Conservation (phyloP, 2,329 filamentous ascomycete genomes). For the Penicillium occitanis region DNA sequence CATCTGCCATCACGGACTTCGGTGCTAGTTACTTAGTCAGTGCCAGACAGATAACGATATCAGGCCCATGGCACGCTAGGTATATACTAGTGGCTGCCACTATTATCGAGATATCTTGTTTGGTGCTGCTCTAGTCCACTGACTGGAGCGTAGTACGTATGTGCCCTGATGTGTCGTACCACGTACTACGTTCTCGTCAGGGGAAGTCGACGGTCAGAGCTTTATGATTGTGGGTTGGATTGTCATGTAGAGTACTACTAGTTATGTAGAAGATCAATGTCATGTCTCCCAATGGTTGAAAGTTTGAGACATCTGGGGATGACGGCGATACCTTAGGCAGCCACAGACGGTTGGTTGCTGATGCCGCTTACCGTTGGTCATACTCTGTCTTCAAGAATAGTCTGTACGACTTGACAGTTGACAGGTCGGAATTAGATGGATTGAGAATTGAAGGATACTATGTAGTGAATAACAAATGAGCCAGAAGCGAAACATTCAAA, state of each 20-base stretch:
- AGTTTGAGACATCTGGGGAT: conserved; percentile 3
- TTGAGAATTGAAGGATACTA: not conserved
- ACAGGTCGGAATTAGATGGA: not conserved
- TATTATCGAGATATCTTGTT: conserved; percentile 13
- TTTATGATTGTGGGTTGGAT: not conserved
- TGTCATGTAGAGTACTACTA: not conserved
- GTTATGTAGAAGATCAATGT: not conserved
- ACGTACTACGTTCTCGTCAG: conserved; percentile 1
- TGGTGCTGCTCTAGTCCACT: conserved; percentile 6
- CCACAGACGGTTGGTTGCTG: not conserved
- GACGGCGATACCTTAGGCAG: not conserved
- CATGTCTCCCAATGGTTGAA: not conserved
- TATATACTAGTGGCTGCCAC: not conserved
- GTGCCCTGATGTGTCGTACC: not conserved
- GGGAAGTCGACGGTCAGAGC: not conserved
- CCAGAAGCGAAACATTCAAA: not conserved
- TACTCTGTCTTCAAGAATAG: not conserved
- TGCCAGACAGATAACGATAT: not conserved
- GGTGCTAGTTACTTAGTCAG: no score
- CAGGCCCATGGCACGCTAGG: not conserved
- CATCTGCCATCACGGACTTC: not conserved
- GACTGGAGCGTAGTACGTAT: not conserved
- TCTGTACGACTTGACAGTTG: not conserved
- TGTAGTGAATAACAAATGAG: not conserved
- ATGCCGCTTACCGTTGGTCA: conserved; percentile 4